Evolutionary conservation across 2,329 filamentous ascomycete species (phyloP).

Genomic region (Colletotrichum navitas): DNA sequence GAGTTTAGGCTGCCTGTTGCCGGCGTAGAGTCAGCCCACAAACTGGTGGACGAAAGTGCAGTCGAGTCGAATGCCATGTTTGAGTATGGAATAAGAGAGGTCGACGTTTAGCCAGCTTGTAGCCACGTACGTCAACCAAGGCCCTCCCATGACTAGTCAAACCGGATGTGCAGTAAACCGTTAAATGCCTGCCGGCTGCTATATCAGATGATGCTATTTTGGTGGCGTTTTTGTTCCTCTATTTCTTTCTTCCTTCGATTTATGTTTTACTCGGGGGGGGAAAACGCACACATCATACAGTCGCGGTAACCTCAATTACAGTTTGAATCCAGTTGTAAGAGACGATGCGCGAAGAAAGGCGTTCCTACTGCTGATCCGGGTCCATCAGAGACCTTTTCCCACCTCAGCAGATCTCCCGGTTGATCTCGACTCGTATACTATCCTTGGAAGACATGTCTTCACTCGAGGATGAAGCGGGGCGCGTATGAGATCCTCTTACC

Average conservation of each 20-base stretch:
- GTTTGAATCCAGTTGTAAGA: constrained; percentile 10
- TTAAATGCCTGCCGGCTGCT: background rate
- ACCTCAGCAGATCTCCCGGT: constrained; percentile 29
- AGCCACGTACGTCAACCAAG: background rate
- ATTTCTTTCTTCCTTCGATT: background rate
- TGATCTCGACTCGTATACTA: constrained; percentile 29
- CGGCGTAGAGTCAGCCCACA: constrained; percentile 49
- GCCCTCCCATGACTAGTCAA: background rate
- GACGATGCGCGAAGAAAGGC: constrained; percentile 22
- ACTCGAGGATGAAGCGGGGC: constrained; percentile 11
- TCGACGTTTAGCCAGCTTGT: constrained; percentile 18
- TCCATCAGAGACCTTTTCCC: background rate
- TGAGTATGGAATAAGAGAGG: constrained; percentile 30
- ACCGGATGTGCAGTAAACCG: background rate
- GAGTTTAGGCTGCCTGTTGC: constrained; percentile 52
- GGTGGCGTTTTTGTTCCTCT: background rate
- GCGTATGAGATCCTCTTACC: background rate
- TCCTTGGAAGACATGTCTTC: constrained; percentile 26
- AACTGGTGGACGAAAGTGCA: constrained; percentile 49
- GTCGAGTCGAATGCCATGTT: constrained; percentile 52
- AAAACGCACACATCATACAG: constrained; percentile 4
- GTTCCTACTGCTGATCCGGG: constrained; percentile 7
- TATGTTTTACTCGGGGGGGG: constrained; percentile 10
- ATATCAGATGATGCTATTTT: background rate
- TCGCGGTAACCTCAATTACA: constrained; percentile 18